phyloP scores from a whole-genome alignment of 148 eudicot genomes.

The Selenicereus undatus region DNA sequence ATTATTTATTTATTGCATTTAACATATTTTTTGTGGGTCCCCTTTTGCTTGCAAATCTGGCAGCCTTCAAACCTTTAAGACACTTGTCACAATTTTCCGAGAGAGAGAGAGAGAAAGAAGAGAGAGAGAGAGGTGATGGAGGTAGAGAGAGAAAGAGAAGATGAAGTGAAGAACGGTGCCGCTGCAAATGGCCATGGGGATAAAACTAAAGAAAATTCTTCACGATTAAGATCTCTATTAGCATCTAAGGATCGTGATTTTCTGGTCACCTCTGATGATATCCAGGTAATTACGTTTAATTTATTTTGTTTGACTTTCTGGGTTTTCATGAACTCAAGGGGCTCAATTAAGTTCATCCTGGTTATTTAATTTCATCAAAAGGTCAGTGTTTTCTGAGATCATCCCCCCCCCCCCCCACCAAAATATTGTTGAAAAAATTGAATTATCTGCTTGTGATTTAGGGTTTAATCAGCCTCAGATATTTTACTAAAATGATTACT shows the following conservation, averaged over 20 bases:
- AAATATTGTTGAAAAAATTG: too few species aligned
- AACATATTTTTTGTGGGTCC: background rate
- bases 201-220: background rate
- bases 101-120: background rate
- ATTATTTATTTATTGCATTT: background rate
- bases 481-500: too few species aligned
- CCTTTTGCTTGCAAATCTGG: background rate
- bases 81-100: background rate
- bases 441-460: too few species aligned
- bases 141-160: constrained; percentile 23
- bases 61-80: background rate
- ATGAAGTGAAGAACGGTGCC: constrained; percentile 1
- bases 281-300: constrained; percentile 38
- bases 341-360: background rate
- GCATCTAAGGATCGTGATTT: constrained; percentile 59
- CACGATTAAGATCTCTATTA: constrained; percentile 41
- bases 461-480: too few species aligned
- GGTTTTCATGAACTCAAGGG: background rate
- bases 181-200: background rate
- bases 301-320: background rate
- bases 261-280: constrained; percentile 50
- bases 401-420: too few species aligned
- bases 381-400: too few species aligned
- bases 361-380: too few species aligned
- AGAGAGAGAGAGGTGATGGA: background rate